Evolutionary conservation across 768 basidiomycete genomes (phyloP).

Genomic region (Chalciporus pseudorubinellus): DNA sequence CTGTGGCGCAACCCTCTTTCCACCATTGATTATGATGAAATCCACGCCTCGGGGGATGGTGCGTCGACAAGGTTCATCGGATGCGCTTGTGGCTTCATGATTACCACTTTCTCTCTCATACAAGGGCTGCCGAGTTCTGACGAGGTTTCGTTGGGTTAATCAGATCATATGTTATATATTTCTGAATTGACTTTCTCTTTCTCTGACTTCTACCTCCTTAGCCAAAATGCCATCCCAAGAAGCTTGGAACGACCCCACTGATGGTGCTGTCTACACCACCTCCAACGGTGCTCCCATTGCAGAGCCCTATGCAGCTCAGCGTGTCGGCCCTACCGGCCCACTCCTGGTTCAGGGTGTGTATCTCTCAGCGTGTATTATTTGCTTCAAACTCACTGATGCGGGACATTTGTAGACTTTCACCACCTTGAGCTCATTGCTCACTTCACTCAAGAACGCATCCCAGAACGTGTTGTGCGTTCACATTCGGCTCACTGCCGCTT

Average conservation of each 20-base stretch:
- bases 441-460: slow-evolving; percentile 94
- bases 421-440: slow-evolving; percentile 88
- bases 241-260: too few species aligned
- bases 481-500: slow-evolving; percentile 11
- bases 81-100: too few species aligned
- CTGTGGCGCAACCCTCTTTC: too few species aligned
- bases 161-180: slow-evolving; percentile 1
- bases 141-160: too few species aligned
- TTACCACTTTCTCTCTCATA: too few species aligned
- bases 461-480: slow-evolving; percentile 78
- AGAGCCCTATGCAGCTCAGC: slow-evolving; percentile 77
- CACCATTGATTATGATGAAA: too few species aligned
- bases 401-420: slow-evolving; percentile 63
- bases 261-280: slow-evolving; percentile 75
- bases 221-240: slow-evolving; percentile 64
- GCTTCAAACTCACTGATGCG: slow-evolving; percentile 15
- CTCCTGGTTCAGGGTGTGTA: slow-evolving; percentile 79
- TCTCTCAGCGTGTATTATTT: background rate
- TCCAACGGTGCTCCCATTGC: slow-evolving; percentile 77
- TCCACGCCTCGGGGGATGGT: too few species aligned
- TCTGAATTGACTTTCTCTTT: slow-evolving; percentile 16
- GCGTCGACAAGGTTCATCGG: too few species aligned
- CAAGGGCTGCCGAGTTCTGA: slow-evolving; percentile 9
- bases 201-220: background rate
- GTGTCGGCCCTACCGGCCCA: slow-evolving; percentile 71